Evolutionary conservation across 2,329 filamentous ascomycete species (phyloP), one percentile per base, ranked within the genome.

Genomic region (Cadophora sp.): DNA sequence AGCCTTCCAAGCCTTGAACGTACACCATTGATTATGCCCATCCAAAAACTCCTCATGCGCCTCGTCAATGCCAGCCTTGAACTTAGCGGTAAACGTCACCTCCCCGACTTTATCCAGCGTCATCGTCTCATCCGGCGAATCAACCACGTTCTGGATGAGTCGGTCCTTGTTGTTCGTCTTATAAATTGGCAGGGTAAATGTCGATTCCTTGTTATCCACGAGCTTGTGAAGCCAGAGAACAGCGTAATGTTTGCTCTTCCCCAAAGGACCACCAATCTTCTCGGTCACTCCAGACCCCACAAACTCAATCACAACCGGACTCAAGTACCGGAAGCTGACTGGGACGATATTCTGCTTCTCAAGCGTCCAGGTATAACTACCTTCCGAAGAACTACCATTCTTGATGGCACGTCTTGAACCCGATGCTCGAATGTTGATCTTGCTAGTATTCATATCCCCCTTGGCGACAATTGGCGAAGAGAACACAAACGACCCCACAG

Each of bases 11-110:
- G 60, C 62, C 59, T 70, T 62, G 41, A 62, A 70, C 27, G 68
- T 66, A 41, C 68, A 66, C 68, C 68, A 70, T 22, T 68, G 60
- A 36, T 70, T 53, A 58, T 65, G 62, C 11, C 59, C 56, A 14
- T 64, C 58, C 18, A 67, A 30, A 16, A 66, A 65, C 24, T 69
- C 67, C 47, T 66, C 67, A 30, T 71, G 69, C 30, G 61, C 47
- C 33, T 71, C 69, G 50, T 71, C 69, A 2, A 71, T 51, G 11
- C 69, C 69, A 1, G 69, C 69, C 47, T 67, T 69, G 48, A 67
- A 71, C 36, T 43, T 56, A 9, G 58, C 69, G 13, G 30, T 65
- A 33, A 71, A 71, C 1, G 20, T 62, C 27, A 67, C 65, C n/a
- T 64, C 64, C 13, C 69, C 69, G 1, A 71, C 63, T 24, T 67